Evolutionary conservation across 257 asterid genomes (phyloP).

Genomic region (Fraxinus cuspidata): DNA sequence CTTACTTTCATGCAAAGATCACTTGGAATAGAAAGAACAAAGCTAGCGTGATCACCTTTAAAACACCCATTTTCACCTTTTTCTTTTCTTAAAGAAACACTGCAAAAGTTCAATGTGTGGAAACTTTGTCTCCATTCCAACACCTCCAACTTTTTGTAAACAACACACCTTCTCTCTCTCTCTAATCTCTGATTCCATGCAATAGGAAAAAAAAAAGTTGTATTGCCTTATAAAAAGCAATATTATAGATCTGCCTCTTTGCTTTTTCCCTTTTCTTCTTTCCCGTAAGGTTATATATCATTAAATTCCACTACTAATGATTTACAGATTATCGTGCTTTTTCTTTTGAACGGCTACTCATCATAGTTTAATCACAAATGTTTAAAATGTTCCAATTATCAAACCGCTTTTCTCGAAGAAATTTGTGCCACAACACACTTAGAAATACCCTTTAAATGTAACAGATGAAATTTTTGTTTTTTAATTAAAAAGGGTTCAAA

Average conservation of each 20-base stretch:
- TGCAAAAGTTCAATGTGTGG: conserved; percentile 79
- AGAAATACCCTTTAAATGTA: neutral
- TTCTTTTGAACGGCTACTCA: conserved; percentile 11
- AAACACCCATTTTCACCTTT: conserved; percentile 45
- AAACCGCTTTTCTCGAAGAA: too few relatives aligned
- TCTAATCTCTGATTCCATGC: conserved; percentile 32
- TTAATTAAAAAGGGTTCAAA: too few relatives aligned
- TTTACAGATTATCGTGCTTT: conserved; percentile 57
- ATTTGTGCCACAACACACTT: too few relatives aligned
- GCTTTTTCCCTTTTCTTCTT: conserved; percentile 38
- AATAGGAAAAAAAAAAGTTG: conserved; percentile 52
- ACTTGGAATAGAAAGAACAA: conserved; percentile 42
- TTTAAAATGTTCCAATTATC: too few relatives aligned
- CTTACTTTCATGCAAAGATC: conserved; percentile 86
- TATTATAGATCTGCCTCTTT: conserved; percentile 20
- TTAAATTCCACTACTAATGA: conserved; percentile 37
- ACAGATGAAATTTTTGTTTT: too few relatives aligned
- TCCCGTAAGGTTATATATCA: conserved; percentile 24
- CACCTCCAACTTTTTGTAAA: conserved; percentile 6
- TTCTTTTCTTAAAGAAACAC: conserved; percentile 53
- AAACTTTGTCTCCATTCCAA: conserved; percentile 84
- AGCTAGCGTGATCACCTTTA: conserved; percentile 33
- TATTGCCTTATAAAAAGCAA: conserved; percentile 53
- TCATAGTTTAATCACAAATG: too few relatives aligned
- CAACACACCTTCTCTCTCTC: neutral